Base-by-base conservation (phyloP, 345 rosid genomes). In the Brassica juncea region DNA sequence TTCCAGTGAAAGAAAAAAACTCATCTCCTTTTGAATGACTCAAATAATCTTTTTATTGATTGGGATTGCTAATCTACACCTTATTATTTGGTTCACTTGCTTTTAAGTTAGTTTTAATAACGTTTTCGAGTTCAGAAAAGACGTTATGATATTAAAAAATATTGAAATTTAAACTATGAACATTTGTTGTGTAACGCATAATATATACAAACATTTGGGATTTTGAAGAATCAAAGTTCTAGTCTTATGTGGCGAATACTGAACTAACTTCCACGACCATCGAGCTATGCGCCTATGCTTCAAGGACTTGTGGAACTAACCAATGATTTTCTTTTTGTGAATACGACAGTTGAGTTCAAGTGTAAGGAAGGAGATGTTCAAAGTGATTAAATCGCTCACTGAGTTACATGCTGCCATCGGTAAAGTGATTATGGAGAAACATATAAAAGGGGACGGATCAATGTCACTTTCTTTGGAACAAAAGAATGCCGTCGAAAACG, bases 271-370 rank as follows among this genome's bases (percentile, higher is more conserved):
- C 16, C 19, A 14, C 2, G 5, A 68, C 4, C 16, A 11, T 32
- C 2, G 12, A 54, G 19, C 37, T 34, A 49, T 54, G 32, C 19
- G 19, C 60, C 27, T 34, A 49, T 54, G 32, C 19, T 28, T 68
- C 27, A 60, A 69, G 35, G 27, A 12, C 28, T 32, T 65, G 23
- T 55, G 49, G 64, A 47, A 49, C 75, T 77, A 31, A 77, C n/a
- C 27, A 60, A 16, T 34, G 25, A 11, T 28, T 28, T 71, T 77
- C 0, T 1, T 77, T 72, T 59, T 79, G 73, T 79, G 21, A 57
- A 21, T 67, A 35, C 34, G 27, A 60, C 27, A 79, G 82, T 12
- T 72, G 42, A 79, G 69, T 67, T 79, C 82, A 32, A 79, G 82
- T 67, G 63, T 73, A 23, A 79, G 82, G 55, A 73, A 72, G 0